phyloP scores from a whole-genome alignment of 176 grass and related monocot genomes.

The Aegilops longissima region DNA sequence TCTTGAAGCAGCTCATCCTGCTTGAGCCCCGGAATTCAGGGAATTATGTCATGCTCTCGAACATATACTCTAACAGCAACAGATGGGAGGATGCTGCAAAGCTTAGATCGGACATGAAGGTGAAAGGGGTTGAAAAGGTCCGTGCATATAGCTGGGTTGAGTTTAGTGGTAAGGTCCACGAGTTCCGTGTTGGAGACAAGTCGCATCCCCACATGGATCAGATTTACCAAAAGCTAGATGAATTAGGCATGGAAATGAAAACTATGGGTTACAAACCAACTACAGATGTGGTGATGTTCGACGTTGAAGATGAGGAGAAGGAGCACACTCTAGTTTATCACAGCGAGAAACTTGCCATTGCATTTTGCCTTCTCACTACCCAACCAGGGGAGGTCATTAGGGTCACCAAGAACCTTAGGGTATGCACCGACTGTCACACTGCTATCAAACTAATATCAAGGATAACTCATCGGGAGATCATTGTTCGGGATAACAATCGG shows the following conservation, averaged over 20 bases:
- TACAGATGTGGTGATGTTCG: conserved; percentile 70
- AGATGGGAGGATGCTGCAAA: conserved; percentile 65
- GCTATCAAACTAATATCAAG: conserved; percentile 62
- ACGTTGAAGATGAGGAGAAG: conserved; percentile 67
- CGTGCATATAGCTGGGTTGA: conserved; percentile 72
- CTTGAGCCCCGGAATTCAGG: conserved; percentile 66
- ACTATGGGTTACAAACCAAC: conserved; percentile 56
- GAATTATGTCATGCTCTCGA: conserved; percentile 68
- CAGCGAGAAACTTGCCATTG: conserved; percentile 68
- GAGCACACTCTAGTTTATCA: conserved; percentile 65
- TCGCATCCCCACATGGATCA: conserved; percentile 44
- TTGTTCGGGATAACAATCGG: conserved; percentile 62
- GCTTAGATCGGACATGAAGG: conserved; percentile 58
- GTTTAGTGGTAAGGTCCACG: conserved; percentile 43
- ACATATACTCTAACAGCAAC: conserved; percentile 58
- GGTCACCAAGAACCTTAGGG: conserved; percentile 61
- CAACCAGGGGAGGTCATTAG: conserved; percentile 50
- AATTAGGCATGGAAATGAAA: conserved; percentile 58
- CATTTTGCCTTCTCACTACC: conserved; percentile 48
- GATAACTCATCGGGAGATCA: conserved; percentile 46
- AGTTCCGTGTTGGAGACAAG: conserved; percentile 65
- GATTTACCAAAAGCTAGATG: conserved; percentile 54
- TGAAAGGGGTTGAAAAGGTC: conserved; percentile 44
- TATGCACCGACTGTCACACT: conserved; percentile 60
- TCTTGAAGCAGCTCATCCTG: conserved; percentile 53